Base-by-base conservation (phyloP, 352 stramenopile genomes). In the Elongisporangium undulatum region DNA sequence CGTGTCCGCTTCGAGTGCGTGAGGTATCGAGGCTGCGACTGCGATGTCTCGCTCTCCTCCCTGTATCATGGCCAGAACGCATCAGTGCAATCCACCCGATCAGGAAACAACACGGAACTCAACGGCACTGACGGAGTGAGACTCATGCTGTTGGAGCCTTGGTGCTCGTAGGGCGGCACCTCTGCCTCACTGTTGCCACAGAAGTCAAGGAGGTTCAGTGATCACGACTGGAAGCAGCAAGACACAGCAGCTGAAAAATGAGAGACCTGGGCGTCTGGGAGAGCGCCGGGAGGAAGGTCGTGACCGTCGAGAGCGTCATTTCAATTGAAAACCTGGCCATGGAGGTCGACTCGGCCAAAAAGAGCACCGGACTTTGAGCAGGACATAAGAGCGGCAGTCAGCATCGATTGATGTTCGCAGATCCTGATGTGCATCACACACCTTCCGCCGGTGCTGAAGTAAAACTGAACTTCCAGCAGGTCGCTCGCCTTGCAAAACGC, bases 291-390 rank as follows among this genome's bases (percentile, higher is more conserved):
- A 92, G 62, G 62, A 93, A 90, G 20, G 79, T 89, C n/a, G 82
- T 87, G 49, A 92, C 71, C 0, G 86, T 95, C 16, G 86, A 92
- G 13, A 95, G 68, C n/a, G 81, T 92, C 59, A 93, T 69, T 65
- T 95, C 82, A 22, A 89, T 68, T n/a, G 69, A 71, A 41, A 91
- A 83, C 60, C 84, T 88, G 26, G 82, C 80, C 57, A 82, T 64
- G 8, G 82, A 75, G 22, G 83, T 87, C 22, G 83, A 92, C 53
- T 95, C 79, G 3, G 86, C 79, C 13, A 71, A 71, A 50, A 93
- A 83, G 13, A 93, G 56, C 24, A 95, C 79, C 12, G 86, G 86
- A 29, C 86, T 93, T n/a, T 41, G 13, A 58, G 3, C 0, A 53
- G 15, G 34, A 20, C 19, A 29, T 4, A 17, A 48, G 6, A 6